Evolutionary conservation across 1,139 yeast genomes (phyloP).

Genomic region (Debaryomyces robertsiae): DNA sequence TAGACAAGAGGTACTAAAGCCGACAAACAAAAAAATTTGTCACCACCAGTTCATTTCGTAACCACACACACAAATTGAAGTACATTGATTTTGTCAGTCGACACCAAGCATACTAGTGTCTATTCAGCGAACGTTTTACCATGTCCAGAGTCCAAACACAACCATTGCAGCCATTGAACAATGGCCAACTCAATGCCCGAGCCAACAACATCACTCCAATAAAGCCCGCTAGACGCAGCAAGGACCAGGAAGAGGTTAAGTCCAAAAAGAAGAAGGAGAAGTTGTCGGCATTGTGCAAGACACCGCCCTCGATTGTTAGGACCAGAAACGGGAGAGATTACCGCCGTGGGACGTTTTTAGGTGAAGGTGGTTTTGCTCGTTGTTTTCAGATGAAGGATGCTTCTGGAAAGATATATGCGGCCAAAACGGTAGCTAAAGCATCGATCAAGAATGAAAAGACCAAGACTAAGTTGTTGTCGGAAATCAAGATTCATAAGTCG

Average conservation of each 20-base stretch:
- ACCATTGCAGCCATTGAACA: conserved; percentile 52
- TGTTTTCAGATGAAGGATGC: conserved; percentile 96
- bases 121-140: not conserved
- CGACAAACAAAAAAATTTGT: conserved; percentile 4
- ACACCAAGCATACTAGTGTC: not conserved
- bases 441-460: conserved; percentile 92
- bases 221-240: conserved; percentile 35
- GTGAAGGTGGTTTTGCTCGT: conserved; percentile 99
- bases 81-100: not conserved
- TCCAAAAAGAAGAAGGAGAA: conserved; percentile 78
- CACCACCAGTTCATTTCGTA: conserved; percentile 1
- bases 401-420: conserved; percentile 86
- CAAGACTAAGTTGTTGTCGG: conserved; percentile 83
- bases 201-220: conserved; percentile 45
- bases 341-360: conserved; percentile 86
- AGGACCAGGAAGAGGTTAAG: conserved; percentile 26
- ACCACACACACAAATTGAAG: not conserved
- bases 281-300: conserved; percentile 83
- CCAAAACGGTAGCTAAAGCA: conserved; percentile 96
- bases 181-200: conserved; percentile 46
- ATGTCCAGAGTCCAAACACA: conserved; percentile 44
- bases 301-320: conserved; percentile 91
- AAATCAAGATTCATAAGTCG: conserved; percentile 91
- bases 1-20: conserved; percentile 4
- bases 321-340: conserved; percentile 87